A percentile compares a stretch with the other conserved stretches of the same genome.
phyloP scores from a whole-genome alignment of 345 rosid genomes.

The Aquilaria sinensis region DNA sequence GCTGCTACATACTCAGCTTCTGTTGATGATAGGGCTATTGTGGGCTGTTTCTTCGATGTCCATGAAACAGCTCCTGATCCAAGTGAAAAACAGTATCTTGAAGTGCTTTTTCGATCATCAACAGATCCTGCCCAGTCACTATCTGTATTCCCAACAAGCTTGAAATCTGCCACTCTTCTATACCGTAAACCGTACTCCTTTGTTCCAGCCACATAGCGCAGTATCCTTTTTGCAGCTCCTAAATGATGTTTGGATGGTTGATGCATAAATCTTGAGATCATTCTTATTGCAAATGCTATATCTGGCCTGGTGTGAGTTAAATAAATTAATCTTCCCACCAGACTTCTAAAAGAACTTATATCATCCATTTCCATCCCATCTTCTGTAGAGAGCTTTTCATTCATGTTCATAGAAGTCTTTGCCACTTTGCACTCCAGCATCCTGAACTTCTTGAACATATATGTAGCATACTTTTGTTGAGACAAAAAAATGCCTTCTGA shows the following conservation, averaged over 20 bases:
- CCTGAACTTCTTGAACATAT: background rate
- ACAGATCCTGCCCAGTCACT: background rate
- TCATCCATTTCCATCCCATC: background rate
- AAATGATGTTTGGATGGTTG: background rate
- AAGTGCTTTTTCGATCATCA: background rate
- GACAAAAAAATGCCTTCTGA: background rate
- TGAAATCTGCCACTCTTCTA: background rate
- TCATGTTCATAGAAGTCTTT: background rate
- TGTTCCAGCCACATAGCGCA: background rate
- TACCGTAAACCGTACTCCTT: background rate
- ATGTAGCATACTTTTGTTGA: background rate
- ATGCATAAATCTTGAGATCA: background rate
- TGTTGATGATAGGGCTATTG: too few species aligned
- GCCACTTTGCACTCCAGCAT: background rate
- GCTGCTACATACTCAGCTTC: too few species aligned
- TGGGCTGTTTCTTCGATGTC: too few species aligned
- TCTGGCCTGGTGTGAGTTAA: constrained; percentile 4
- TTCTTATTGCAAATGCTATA: background rate
- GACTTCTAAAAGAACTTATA: background rate
- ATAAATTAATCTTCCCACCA: background rate
- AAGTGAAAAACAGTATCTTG: background rate
- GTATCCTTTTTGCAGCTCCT: background rate
- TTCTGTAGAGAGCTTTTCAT: background rate
- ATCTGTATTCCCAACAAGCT: background rate
- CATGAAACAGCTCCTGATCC: background rate